phyloP scores from a whole-genome alignment of 495 filamentous ascomycete genomes.

The Sabuloglossum arenarium region DNA sequence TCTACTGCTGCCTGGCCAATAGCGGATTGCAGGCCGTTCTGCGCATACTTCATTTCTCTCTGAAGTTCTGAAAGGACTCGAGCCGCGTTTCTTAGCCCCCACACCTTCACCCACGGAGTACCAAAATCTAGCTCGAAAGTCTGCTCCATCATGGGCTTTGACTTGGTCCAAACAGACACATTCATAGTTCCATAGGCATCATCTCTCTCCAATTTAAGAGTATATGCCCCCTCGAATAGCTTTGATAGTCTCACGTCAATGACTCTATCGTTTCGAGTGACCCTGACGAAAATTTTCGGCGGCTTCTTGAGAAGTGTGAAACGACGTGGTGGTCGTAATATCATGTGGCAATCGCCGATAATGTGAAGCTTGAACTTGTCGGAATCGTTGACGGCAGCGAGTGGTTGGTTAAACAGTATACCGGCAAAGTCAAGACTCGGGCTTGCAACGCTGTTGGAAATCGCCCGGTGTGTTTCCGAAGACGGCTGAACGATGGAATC shows the following conservation, averaged over 20 bases:
- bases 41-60: background rate
- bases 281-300: constrained; percentile 28
- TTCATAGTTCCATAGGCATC: constrained; percentile 37
- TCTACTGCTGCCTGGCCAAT: background rate
- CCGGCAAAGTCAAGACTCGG: background rate
- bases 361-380: constrained; percentile 35
- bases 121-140: constrained; percentile 36
- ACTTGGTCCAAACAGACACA: constrained; percentile 30
- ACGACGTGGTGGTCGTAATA: constrained; percentile 33
- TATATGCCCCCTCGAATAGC: constrained; percentile 37
- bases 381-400: background rate
- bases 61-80: background rate
- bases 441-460: background rate
- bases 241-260: constrained; percentile 29
- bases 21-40: background rate
- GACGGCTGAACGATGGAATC: background rate
- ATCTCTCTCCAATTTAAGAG: constrained; percentile 31
- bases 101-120: constrained; percentile 37
- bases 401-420: background rate
- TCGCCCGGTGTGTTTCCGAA: background rate
- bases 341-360: constrained; percentile 37
- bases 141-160: constrained; percentile 31
- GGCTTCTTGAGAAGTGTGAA: constrained; percentile 26
- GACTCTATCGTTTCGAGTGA: constrained; percentile 21
- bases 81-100: constrained; percentile 32